Evolutionary conservation across 164 flowering plant genomes (phyloP).

Genomic region (Liriodendron chinense): DNA sequence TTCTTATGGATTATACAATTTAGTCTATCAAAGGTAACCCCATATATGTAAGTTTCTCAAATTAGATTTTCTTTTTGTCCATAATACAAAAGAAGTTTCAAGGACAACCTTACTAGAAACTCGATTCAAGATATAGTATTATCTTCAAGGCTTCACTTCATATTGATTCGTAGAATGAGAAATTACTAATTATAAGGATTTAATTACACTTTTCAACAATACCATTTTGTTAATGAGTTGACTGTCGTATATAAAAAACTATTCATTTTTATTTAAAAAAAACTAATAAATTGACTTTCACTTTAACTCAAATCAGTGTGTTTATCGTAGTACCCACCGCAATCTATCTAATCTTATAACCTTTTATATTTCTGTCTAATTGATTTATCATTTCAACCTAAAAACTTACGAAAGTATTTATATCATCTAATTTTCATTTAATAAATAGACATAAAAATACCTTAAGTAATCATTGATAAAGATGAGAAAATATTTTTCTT

Average conservation of each 20-base stretch:
- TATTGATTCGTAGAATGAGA: background rate
- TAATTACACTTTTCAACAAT: background rate
- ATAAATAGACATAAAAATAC: background rate
- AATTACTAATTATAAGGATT: background rate
- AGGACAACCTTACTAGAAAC: background rate
- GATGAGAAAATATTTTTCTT: too few species aligned
- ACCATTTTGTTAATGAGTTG: background rate
- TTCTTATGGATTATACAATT: background rate
- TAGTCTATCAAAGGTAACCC: background rate
- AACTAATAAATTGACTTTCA: background rate
- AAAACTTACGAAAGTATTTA: background rate
- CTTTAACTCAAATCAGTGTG: background rate
- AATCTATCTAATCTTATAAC: too few species aligned
- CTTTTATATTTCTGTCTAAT: background rate
- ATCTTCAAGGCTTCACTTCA: slow-evolving; percentile 1
- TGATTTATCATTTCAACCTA: background rate
- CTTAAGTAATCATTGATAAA: too few species aligned
- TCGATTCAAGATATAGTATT: too few species aligned
- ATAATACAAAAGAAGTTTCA: slow-evolving; percentile 4
- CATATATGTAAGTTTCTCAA: slow-evolving; percentile 4
- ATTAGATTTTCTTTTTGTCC: background rate
- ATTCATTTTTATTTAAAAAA: background rate
- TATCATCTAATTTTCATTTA: background rate
- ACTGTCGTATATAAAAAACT: background rate
- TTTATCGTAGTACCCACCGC: too few species aligned